A percentile compares a stretch with the other conserved stretches of the same genome.
Evolutionary conservation across 1,139 yeast species (phyloP).

Genomic region (Geotrichum bryndzae): DNA sequence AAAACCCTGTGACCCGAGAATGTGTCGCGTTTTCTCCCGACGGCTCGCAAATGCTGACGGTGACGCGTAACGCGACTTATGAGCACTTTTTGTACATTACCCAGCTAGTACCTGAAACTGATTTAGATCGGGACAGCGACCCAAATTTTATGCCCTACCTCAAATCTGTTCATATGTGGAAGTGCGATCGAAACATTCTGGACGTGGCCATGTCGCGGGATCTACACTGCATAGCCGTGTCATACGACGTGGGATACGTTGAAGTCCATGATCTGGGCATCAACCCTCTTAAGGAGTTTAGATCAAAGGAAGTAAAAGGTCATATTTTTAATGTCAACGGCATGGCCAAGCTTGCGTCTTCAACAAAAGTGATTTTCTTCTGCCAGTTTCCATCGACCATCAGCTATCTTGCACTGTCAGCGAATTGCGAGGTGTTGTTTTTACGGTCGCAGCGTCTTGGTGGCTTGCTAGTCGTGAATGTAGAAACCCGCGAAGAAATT

Average conservation of each 20-base stretch:
- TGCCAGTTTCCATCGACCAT: constrained; percentile 31
- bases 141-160: constrained; percentile 6
- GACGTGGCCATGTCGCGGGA: constrained; percentile 16
- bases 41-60: constrained; percentile 12
- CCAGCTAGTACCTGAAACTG: constrained; percentile 1
- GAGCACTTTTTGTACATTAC: constrained; percentile 13
- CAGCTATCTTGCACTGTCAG: constrained; percentile 28
- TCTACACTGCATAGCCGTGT: constrained; percentile 11
- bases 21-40: constrained; percentile 16
- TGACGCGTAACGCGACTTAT: constrained; percentile 10
- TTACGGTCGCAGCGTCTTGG: constrained; percentile 30
- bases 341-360: not conserved
- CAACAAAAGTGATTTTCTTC: constrained; percentile 17
- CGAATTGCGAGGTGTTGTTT: constrained; percentile 28
- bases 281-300: not conserved
- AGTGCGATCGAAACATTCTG: constrained; percentile 10
- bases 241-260: constrained; percentile 18
- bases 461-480: constrained; percentile 29
- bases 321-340: constrained; percentile 7
- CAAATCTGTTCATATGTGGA: constrained; percentile 13
- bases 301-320: not conserved
- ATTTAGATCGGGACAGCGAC: not conserved
- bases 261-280: constrained; percentile 16
- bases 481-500: constrained; percentile 26
- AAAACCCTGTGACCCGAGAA: constrained; percentile 6